These are phyloP conservation scores for Aciculosporium take DNA, from an alignment of 2,329 filamentous ascomycete genomes.

Conservation along the genomic window DNA sequence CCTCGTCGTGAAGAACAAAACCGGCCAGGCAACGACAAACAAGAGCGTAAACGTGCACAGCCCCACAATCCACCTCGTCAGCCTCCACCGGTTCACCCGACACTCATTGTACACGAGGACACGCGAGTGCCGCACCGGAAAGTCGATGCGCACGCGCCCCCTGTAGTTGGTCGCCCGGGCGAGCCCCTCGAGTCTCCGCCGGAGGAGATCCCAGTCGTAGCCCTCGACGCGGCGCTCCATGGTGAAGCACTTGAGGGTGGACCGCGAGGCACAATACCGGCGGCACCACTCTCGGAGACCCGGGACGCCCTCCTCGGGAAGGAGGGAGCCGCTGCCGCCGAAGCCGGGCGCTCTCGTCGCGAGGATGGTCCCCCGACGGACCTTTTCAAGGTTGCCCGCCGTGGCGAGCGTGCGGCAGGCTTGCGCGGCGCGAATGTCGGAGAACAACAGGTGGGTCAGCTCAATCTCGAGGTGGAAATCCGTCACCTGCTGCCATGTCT, in stretches of 20 bases:
- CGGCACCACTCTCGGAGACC: conserved; percentile 49
- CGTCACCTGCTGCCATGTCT: conserved; percentile 34
- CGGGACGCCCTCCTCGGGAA: conserved; percentile 18
- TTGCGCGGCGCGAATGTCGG: conserved; percentile 23
- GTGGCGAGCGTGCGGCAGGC: conserved; percentile 34
- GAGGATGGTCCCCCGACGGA: conserved; percentile 49
- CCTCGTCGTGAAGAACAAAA: conserved; percentile 52
- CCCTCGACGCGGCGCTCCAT: conserved; percentile 41
- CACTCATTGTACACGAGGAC: conserved; percentile 52
- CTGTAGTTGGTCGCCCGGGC: conserved; percentile 54
- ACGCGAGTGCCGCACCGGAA: conserved; percentile 41
- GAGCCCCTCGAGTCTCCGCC: conserved; percentile 36
- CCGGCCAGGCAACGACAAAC: conserved; percentile 58
- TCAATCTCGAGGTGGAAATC: conserved; percentile 49
- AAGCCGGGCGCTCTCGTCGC: conserved; percentile 35
- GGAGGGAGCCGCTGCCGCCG: conserved; percentile 13
- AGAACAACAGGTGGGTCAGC: conserved; percentile 42
- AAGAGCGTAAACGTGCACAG: conserved; percentile 53
- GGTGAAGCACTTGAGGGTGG: conserved; percentile 41
- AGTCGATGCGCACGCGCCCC: conserved; percentile 42
- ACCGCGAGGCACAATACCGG: conserved; percentile 45
- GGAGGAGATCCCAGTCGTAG: conserved; percentile 42
- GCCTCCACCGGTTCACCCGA: conserved; percentile 49
- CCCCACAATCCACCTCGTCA: conserved; percentile 47
- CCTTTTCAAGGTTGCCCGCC: conserved; percentile 44